These are phyloP conservation scores for Solanum ossicruentum DNA, from an alignment of 257 asterid genomes.

Conservation along the genomic window DNA sequence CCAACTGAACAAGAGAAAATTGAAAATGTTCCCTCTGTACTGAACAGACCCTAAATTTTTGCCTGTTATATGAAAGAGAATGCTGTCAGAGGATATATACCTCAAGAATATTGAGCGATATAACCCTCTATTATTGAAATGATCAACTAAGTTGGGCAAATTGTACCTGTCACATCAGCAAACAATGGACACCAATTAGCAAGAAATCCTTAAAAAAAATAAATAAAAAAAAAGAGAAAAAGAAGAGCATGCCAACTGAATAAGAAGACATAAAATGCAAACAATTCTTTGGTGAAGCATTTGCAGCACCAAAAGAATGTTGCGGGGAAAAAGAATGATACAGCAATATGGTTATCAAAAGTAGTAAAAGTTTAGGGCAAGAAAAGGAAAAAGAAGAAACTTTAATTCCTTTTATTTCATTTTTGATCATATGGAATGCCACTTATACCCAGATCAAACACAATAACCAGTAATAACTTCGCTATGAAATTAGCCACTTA, in stretches of 20 bases:
- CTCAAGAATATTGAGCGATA: constrained; percentile 87
- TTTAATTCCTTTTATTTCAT: neutral
- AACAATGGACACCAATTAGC: neutral
- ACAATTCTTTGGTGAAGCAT: neutral
- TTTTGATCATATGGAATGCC: neutral
- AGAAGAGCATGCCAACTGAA: neutral
- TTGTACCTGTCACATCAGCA: constrained; percentile 45
- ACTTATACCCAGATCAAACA: neutral
- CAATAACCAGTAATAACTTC: neutral
- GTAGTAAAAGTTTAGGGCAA: neutral
- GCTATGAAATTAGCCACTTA: constrained; percentile 18
- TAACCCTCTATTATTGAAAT: constrained; percentile 84
- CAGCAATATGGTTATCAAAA: neutral
- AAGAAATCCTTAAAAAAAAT: neutral
- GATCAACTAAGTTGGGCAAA: constrained; percentile 72
- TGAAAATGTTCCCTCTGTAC: neutral
- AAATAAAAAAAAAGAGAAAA: neutral
- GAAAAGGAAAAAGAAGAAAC: neutral
- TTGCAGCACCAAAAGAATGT: neutral
- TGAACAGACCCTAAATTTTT: neutral
- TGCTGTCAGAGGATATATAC: constrained; percentile 13
- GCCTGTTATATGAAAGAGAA: neutral
- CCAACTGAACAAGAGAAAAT: neutral
- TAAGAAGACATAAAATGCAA: neutral
- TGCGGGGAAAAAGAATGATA: neutral